Evolutionary conservation across 1,284 basidiomycete genomes (phyloP), one percentile per base, ranked within the genome.

Genomic region (Ustilago trichophora): DNA sequence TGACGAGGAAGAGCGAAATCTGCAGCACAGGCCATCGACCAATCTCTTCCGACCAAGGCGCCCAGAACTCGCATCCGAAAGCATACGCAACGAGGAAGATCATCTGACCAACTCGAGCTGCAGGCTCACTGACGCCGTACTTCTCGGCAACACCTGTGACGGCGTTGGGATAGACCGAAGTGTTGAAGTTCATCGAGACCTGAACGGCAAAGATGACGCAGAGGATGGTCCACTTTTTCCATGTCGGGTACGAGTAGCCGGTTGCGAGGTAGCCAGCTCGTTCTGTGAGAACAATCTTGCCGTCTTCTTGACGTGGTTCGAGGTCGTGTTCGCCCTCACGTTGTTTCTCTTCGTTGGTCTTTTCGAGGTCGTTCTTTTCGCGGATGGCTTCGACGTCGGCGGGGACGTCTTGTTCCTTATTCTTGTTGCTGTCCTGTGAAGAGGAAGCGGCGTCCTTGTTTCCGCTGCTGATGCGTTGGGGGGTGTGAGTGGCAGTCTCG

Each of bases 71-170:
- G 58, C 40, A 78, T 24, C 75, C 84, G 75, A 59, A 82, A 15
- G 82, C 83, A 53, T 84, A 84, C 8, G 70, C 68, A 13, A 84
- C 78, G 19, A 84, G 70, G 68, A 83, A 84, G 45, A 83, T 70
- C 73, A 80, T 81, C 59, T 82, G 80, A 41, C 82, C 82, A 4
- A 83, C 79, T 29, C 83, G 67, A 3, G 83, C 83, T 1, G 72
- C 78, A 55, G 82, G 83, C n/a, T 72, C 76, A 11, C 72, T 75
- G 45, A 84, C 75, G 32, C 57, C 47, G 49, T 80, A 84, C 40
- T 83, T 72, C 37, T 75, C 70, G 3, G 69, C 29, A 8, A 79
- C 67, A 7, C 68, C 59, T 9, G 22, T 31, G 25, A 82, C 66
- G 3, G 77, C 82, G 46, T 82, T 82, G 10, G 79, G 72, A 52